Conservation (phyloP, 345 rosid species). For the Bretschneidera sinensis region DNA sequence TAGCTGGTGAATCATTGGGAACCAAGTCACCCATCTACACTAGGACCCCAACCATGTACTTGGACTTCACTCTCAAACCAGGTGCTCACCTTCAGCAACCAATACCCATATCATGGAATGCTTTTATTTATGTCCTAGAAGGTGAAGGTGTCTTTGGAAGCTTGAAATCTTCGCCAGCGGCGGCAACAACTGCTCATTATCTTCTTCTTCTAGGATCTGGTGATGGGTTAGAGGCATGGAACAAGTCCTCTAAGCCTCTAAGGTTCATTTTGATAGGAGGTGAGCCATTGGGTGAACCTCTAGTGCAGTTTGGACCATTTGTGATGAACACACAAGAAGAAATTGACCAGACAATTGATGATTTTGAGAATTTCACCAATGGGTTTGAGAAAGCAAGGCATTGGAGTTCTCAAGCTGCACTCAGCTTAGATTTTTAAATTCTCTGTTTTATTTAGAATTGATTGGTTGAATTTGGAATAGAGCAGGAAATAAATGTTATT, state of each 20-base stretch:
- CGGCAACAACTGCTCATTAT: constrained; percentile 56
- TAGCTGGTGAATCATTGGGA: constrained; percentile 88
- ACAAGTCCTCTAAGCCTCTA: constrained; percentile 43
- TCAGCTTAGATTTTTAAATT: constrained; percentile 33
- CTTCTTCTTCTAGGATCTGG: constrained; percentile 53
- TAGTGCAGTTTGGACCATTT: constrained; percentile 76
- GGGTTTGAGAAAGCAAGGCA: constrained; percentile 85
- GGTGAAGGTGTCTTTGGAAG: constrained; percentile 68
- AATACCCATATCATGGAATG: constrained; percentile 60
- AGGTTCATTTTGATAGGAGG: constrained; percentile 82
- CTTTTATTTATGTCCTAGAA: constrained; percentile 66
- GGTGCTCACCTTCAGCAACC: constrained; percentile 61
- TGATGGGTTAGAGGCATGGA: constrained; percentile 75
- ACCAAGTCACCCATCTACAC: constrained; percentile 65
- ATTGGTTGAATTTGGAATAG: not conserved
- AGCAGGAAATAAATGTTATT: too few species aligned
- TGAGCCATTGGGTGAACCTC: constrained; percentile 67
- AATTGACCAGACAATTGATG: constrained; percentile 62
- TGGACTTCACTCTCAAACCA: constrained; percentile 72
- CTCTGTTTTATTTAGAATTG: not conserved
- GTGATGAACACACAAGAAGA: constrained; percentile 89
- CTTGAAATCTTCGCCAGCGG: constrained; percentile 24
- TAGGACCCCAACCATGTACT: constrained; percentile 88
- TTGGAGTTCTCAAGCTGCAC: constrained; percentile 64
- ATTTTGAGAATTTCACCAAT: constrained; percentile 61